Conservation (phyloP, 2,329 filamentous ascomycete species). For the Neofusicoccum sp. region DNA sequence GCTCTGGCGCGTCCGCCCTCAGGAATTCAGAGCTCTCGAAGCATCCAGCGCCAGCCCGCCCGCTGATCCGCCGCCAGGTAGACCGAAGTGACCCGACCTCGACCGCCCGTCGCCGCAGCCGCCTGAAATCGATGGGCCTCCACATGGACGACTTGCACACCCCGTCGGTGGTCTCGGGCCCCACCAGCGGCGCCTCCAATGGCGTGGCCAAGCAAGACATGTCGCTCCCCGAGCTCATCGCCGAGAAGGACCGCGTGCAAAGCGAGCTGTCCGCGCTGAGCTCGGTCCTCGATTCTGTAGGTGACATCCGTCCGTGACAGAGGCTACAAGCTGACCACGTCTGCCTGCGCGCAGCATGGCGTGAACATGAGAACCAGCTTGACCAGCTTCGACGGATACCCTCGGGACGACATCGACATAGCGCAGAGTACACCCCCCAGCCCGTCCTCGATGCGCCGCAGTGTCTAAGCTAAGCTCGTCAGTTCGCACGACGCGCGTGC, state of each 20-base stretch:
- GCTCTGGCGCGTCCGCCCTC: conserved; percentile 4
- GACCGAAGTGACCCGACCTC: too few species aligned
- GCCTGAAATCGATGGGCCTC: conserved; percentile 51
- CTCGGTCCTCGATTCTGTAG: conserved; percentile 82
- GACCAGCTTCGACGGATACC: conserved; percentile 87
- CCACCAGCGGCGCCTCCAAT: conserved; percentile 64
- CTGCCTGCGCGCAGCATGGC: conserved; percentile 66
- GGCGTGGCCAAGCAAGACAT: conserved; percentile 64
- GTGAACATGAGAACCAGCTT: conserved; percentile 91
- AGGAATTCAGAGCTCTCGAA: background rate
- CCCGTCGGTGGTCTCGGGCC: conserved; percentile 76
- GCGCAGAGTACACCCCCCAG: conserved; percentile 71
- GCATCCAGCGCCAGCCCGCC: background rate
- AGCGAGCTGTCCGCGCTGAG: conserved; percentile 83
- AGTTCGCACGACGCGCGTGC: conserved; percentile 91
- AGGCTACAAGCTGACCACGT: conserved; percentile 25
- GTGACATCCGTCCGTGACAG: conserved; percentile 29
- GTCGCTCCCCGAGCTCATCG: conserved; percentile 77
- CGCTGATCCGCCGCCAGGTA: background rate
- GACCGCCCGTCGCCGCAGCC: background rate
- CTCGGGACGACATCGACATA: conserved; percentile 90
- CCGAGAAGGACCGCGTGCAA: conserved; percentile 82
- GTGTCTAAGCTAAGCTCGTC: conserved; percentile 21
- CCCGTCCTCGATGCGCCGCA: background rate
- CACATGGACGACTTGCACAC: conserved; percentile 69